phyloP scores from a whole-genome alignment of 805 yeast genomes.

The Candida maltosa region DNA sequence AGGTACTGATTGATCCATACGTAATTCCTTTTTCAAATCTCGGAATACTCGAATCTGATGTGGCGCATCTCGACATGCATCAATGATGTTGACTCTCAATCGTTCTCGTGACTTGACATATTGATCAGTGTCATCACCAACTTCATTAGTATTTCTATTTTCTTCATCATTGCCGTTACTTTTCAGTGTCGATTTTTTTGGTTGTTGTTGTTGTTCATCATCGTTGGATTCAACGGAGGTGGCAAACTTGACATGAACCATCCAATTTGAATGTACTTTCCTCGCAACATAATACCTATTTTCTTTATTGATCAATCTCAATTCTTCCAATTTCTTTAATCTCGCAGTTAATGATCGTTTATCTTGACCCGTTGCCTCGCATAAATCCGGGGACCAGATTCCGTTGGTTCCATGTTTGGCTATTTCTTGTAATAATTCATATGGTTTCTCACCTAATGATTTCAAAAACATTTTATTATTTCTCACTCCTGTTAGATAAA shows the following conservation, averaged over 20 bases:
- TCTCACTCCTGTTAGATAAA: slow-evolving; percentile 49
- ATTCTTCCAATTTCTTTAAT: slow-evolving; percentile 49
- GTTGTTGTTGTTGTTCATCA: too few relatives aligned
- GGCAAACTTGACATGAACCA: slow-evolving; percentile 48
- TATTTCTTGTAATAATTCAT: slow-evolving; percentile 58
- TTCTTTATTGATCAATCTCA: slow-evolving; percentile 44
- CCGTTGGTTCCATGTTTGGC: slow-evolving; percentile 57
- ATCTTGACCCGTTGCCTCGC: slow-evolving; percentile 61
- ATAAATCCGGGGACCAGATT: slow-evolving; percentile 55
- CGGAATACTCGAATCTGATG: slow-evolving; percentile 55
- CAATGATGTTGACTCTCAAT: slow-evolving; percentile 38
- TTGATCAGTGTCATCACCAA: slow-evolving; percentile 5
- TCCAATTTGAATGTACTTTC: slow-evolving; percentile 52
- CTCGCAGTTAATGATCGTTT: slow-evolving; percentile 67
- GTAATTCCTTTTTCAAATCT: slow-evolving; percentile 60
- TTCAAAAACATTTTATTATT: slow-evolving; percentile 45
- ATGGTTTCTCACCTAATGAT: slow-evolving; percentile 48
- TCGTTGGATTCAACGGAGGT: not conserved
- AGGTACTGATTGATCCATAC: slow-evolving; percentile 40
- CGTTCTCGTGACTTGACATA: slow-evolving; percentile 23
- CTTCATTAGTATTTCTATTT: too few relatives aligned
- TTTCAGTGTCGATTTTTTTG: too few relatives aligned
- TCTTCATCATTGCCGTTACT: too few relatives aligned
- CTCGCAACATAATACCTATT: slow-evolving; percentile 29
- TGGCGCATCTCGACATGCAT: slow-evolving; percentile 54